phyloP scores from a whole-genome alignment of 1,284 basidiomycete genomes.

The Fomitopsis pinicola region DNA sequence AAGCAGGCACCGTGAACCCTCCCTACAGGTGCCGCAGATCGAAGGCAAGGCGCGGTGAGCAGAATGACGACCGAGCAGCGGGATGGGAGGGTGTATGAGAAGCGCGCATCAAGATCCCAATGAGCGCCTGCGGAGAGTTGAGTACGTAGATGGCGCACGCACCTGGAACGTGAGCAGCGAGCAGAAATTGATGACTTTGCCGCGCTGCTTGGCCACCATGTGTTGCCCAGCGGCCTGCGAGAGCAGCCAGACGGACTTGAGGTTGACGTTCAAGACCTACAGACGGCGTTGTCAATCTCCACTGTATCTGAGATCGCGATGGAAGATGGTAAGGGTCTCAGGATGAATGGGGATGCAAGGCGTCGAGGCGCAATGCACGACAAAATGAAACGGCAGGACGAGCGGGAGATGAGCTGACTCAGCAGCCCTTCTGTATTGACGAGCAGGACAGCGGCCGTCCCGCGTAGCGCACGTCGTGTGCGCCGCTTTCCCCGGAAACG shows the following conservation, averaged over 20 bases:
- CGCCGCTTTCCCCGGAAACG: not conserved
- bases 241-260: slow-evolving; percentile 76
- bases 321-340: not conserved
- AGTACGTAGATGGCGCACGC: not conserved
- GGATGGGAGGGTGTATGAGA: not conserved
- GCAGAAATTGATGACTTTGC: slow-evolving; percentile 82
- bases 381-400: not conserved
- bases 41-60: not conserved
- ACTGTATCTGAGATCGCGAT: not conserved
- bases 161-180: slow-evolving; percentile 74
- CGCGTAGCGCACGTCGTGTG: not conserved
- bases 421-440: not conserved
- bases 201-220: slow-evolving; percentile 71
- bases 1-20: slow-evolving; percentile 83
- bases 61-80: not conserved
- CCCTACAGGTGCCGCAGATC: slow-evolving; percentile 32
- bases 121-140: not conserved
- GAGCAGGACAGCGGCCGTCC: not conserved
- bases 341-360: not conserved
- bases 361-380: not conserved
- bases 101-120: not conserved
- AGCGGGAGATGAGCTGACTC: too few species aligned
- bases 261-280: slow-evolving; percentile 74
- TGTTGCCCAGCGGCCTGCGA: slow-evolving; percentile 74
- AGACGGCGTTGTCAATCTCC: not conserved